phyloP scores from a whole-genome alignment of 495 filamentous ascomycete species.

The Xylaria venustula region DNA sequence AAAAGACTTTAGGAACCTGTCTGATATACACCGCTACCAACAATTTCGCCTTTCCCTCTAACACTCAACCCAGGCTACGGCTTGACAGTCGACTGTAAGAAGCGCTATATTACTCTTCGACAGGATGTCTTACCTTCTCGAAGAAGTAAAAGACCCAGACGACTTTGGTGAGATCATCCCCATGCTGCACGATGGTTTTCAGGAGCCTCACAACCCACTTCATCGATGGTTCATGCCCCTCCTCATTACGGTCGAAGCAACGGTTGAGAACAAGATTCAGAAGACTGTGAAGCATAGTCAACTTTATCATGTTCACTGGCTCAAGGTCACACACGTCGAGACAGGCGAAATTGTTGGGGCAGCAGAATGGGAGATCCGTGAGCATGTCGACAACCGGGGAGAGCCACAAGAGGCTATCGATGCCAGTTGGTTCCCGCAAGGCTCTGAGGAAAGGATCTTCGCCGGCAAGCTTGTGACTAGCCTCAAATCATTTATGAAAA shows the following conservation, averaged over 20 bases:
- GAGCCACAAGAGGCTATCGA: constrained; percentile 17
- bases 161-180: constrained; percentile 12
- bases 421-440: constrained; percentile 34
- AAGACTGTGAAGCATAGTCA: constrained; percentile 16
- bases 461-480: constrained; percentile 15
- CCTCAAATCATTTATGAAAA: constrained; percentile 25
- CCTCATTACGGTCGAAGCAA: constrained; percentile 7
- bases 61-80: too few species aligned
- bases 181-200: constrained; percentile 9
- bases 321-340: constrained; percentile 39
- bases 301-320: constrained; percentile 26
- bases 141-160: constrained; percentile 11
- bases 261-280: constrained; percentile 6
- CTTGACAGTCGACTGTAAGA: too few species aligned
- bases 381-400: constrained; percentile 25
- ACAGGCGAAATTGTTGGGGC: constrained; percentile 31
- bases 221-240: constrained; percentile 18
- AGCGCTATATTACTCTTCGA: too few species aligned
- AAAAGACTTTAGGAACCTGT: too few species aligned
- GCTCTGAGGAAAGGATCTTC: constrained; percentile 22
- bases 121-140: constrained; percentile 9
- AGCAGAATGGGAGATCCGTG: constrained; percentile 36
- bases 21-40: too few species aligned
- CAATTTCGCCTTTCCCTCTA: too few species aligned
- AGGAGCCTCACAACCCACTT: constrained; percentile 10